Evolutionary conservation across 2,329 filamentous ascomycete species (phyloP).

Genomic region (Pseudocercospora vitis): DNA sequence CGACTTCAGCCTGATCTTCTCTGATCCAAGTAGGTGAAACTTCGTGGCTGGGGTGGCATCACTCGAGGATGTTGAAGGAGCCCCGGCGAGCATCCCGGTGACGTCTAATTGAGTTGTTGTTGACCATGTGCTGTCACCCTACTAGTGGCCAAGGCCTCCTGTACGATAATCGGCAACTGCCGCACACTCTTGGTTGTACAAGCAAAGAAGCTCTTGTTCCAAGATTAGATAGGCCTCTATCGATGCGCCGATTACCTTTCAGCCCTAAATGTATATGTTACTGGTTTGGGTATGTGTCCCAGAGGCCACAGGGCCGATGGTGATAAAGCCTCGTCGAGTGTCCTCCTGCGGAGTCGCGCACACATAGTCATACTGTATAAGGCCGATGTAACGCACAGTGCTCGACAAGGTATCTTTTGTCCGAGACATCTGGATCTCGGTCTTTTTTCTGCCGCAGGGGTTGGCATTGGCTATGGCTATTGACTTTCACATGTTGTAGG

Average conservation of each 20-base stretch:
- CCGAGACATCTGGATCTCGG: constrained; percentile 7
- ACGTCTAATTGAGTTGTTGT: background rate
- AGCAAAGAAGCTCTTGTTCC: background rate
- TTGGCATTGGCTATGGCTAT: background rate
- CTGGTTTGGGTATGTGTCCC: background rate
- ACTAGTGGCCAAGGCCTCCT: background rate
- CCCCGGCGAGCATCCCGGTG: background rate
- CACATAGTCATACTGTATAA: background rate
- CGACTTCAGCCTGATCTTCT: background rate
- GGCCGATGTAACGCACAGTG: background rate
- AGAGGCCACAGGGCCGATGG: background rate
- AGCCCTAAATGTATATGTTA: background rate
- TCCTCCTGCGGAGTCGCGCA: background rate
- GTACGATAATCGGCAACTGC: background rate
- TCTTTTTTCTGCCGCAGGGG: background rate
- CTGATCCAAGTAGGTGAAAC: constrained; percentile 4
- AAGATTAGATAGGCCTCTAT: background rate
- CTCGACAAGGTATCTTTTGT: background rate
- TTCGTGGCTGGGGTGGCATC: background rate
- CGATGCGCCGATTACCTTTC: background rate
- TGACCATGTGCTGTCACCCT: background rate
- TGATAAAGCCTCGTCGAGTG: background rate
- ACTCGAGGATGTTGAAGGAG: background rate
- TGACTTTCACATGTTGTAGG: background rate
- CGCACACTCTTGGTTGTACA: background rate